Percentiles rank a stretch among this genome's conserved stretches.
Evolutionary conservation across 2,329 filamentous ascomycete species (phyloP).

Genomic region (Bipolaris cookei): DNA sequence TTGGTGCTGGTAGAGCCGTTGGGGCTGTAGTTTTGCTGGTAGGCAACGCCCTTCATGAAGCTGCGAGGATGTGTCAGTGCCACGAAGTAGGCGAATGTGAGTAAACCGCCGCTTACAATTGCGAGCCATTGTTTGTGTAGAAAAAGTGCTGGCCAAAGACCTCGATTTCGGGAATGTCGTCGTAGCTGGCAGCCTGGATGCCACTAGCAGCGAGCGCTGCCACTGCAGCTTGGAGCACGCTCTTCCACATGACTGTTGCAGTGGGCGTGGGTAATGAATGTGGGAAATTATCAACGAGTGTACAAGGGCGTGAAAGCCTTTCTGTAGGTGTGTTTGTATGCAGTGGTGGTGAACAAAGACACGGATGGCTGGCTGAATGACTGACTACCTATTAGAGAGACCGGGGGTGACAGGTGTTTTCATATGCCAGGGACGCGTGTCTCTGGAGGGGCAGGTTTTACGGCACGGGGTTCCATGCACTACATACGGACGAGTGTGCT

Average conservation of each 20-base stretch:
- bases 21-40: slow-evolving; percentile 67
- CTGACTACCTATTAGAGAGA: not conserved
- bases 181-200: slow-evolving; percentile 38
- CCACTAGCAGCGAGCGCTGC: slow-evolving; percentile 20
- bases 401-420: not conserved
- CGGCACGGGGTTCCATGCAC: not conserved
- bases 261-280: slow-evolving; percentile 10
- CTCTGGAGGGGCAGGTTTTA: not conserved
- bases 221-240: slow-evolving; percentile 21
- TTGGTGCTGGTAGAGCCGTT: slow-evolving; percentile 38
- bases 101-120: slow-evolving; percentile 57
- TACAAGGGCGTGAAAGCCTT: not conserved
- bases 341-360: not conserved
- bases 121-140: slow-evolving; percentile 79
- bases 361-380: not conserved
- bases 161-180: slow-evolving; percentile 42
- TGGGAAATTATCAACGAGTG: slow-evolving; percentile 8
- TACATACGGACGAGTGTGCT: not conserved
- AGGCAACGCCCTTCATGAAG: slow-evolving; percentile 91
- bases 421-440: slow-evolving; percentile 1
- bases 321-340: not conserved
- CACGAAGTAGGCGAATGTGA: not conserved
- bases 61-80: slow-evolving; percentile 43
- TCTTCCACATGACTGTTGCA: slow-evolving; percentile 19
- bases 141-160: slow-evolving; percentile 82